Conservation (phyloP, 2,329 filamentous ascomycete species). For the Trichoderma koningii region DNA sequence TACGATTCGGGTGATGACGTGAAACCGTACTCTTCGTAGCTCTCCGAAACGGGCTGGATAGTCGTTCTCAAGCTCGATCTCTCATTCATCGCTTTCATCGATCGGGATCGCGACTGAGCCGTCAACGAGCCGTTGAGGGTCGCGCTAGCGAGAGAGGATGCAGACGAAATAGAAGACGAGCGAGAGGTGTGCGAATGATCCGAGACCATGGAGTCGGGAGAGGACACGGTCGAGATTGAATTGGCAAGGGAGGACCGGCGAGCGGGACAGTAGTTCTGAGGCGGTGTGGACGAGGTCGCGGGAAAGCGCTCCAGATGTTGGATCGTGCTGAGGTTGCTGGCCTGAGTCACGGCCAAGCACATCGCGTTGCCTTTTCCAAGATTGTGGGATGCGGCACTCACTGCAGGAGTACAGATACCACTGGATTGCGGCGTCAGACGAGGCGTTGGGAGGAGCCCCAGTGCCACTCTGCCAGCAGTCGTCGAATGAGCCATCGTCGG, state of each 20-base stretch:
- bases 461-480: conserved; percentile 46
- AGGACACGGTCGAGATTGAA: conserved; percentile 64
- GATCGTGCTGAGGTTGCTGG: conserved; percentile 47
- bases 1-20: conserved; percentile 61
- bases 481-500: conserved; percentile 49
- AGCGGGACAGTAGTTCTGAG: conserved; percentile 50
- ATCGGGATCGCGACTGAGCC: conserved; percentile 65
- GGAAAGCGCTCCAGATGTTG: conserved; percentile 59
- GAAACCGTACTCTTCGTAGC: conserved; percentile 53
- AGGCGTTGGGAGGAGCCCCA: conserved; percentile 60
- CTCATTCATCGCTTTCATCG: conserved; percentile 60
- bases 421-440: conserved; percentile 58
- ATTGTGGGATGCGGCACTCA: conserved; percentile 55
- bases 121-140: conserved; percentile 54
- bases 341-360: conserved; percentile 62
- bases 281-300: conserved; percentile 52
- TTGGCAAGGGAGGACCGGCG: conserved; percentile 66
- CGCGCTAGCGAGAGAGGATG: conserved; percentile 63
- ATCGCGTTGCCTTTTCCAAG: conserved; percentile 57
- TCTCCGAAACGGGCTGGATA: conserved; percentile 61
- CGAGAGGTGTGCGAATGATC: conserved; percentile 63
- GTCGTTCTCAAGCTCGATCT: conserved; percentile 54
- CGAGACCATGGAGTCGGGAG: conserved; percentile 68
- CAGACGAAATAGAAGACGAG: conserved; percentile 66
- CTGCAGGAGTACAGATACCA: conserved; percentile 62